Evolutionary conservation across 345 rosid genomes (phyloP), one percentile per base, ranked within the genome.

Genomic region (Arabis hirsuta): DNA sequence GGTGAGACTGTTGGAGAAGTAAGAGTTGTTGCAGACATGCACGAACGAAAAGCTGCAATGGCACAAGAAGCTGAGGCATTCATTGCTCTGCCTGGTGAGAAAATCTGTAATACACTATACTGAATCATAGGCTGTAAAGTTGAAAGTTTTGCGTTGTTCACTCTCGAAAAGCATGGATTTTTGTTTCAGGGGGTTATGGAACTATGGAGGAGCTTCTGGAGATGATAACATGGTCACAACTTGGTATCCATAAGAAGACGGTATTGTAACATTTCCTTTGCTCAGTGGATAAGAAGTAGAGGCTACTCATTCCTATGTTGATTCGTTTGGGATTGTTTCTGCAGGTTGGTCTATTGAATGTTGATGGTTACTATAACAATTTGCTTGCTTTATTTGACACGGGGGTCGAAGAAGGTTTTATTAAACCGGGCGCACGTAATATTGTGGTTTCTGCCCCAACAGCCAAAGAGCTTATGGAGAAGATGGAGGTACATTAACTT

Each of bases 191-290:
- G 27, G 98, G 98, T 74, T 94, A 91, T 81, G 97, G 97, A 58
- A 91, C 97, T 9, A 91, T 94, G 98, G 98, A 94, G 81, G 97
- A 94, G 77, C 67, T 88, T 71, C 58, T 94, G 74, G 97, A 94
- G 82, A 94, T 95, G 95, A 94, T 91, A 84, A 89, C 97, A 26
- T 94, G 98, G 98, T 78, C 97, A 57, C 98, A 91, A 75, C 97
- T 94, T 12, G 97, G 98, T 71, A 93, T 93, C 69, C 98, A 93
- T 59, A 82, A 84, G 82, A 94, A 94, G 82, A 84, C 97, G 81
- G 98, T 91, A 80, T 10, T 9, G 0, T 1, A 45, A 36, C 58
- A 62, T 55, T 46, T 20, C 9, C 62, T 9, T 48, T 45, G 39
- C 42, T 26, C 9, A 0, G 9, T 62, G 0, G 24, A 32, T 43